phyloP scores from a whole-genome alignment of 768 basidiomycete genomes.

The Boletus rubescentipes region DNA sequence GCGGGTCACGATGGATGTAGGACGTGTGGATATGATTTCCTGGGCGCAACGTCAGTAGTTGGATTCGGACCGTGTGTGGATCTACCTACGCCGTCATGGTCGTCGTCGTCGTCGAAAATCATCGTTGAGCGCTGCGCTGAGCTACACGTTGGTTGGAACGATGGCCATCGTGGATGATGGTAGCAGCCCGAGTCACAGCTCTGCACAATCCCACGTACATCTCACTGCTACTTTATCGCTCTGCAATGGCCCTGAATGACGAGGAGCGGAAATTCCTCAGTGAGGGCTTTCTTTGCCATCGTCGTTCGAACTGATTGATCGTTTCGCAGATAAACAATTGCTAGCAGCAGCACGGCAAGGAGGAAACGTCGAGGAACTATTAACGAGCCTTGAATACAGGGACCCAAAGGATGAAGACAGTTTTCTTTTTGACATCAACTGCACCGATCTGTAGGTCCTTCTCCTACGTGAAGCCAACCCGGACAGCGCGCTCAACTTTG shows the following conservation, averaged over 20 bases:
- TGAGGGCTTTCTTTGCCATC: constrained; percentile 1
- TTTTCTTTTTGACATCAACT: constrained; percentile 34
- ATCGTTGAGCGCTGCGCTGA: constrained; percentile 1
- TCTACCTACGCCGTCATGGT: constrained; percentile 9
- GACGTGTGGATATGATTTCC: constrained; percentile 26
- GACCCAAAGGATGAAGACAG: constrained; percentile 12
- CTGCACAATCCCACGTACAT: neutral
- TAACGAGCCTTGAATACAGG: constrained; percentile 19
- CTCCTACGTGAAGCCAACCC: too few relatives aligned
- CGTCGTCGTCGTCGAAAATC: constrained; percentile 1
- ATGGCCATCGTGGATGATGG: neutral
- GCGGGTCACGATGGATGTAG: constrained; percentile 25
- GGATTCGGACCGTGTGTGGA: neutral
- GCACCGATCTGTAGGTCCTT: constrained; percentile 27
- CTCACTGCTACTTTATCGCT: neutral
- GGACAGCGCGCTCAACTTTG: neutral
- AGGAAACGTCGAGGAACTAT: constrained; percentile 28
- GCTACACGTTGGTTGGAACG: neutral
- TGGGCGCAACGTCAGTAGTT: constrained; percentile 14
- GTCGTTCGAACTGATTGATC: neutral
- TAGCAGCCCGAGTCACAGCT: neutral
- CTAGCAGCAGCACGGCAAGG: constrained; percentile 24
- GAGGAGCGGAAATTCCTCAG: constrained; percentile 21
- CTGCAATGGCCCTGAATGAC: constrained; percentile 15
- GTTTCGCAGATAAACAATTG: constrained; percentile 23